Percentiles rank a stretch among this genome's conserved stretches.
phyloP scores from a whole-genome alignment of 345 rosid genomes.

The Eutrema heterophyllum region DNA sequence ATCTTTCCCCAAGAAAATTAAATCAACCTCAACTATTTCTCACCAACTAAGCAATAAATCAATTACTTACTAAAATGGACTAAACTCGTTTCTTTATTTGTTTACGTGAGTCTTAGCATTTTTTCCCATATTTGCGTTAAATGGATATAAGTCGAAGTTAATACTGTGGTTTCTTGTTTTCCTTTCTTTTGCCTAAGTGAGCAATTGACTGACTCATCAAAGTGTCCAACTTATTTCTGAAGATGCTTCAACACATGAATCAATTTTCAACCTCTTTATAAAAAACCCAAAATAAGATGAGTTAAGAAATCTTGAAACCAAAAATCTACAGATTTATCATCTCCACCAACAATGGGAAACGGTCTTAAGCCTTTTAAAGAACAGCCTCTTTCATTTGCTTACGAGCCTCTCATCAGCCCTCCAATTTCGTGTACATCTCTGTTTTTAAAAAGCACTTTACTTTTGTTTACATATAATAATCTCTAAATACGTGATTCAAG shows the following conservation, averaged over 20 bases:
- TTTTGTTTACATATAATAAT: not conserved
- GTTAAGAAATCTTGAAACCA: not conserved
- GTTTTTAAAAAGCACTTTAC: not conserved
- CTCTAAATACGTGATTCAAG: not conserved
- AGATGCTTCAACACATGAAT: not conserved
- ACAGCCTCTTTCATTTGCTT: not conserved
- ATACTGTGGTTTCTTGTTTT: not conserved
- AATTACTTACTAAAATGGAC: not conserved
- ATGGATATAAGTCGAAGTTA: not conserved
- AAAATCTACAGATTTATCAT: not conserved
- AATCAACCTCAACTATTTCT: not conserved
- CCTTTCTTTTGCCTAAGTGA: not conserved
- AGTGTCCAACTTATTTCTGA: not conserved
- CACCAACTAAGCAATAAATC: not conserved
- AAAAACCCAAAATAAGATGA: not conserved
- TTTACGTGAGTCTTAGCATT: not conserved
- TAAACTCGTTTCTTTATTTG: not conserved
- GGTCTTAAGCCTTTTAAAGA: not conserved
- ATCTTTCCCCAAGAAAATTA: not conserved
- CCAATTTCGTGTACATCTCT: not conserved
- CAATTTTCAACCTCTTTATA: not conserved
- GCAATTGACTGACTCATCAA: not conserved
- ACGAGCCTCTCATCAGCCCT: not conserved
- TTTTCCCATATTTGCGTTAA: not conserved
- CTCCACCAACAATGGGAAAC: slow-evolving; percentile 5